phyloP scores from a whole-genome alignment of 2,329 filamentous ascomycete species.

The Chaetomiaceae sp. region DNA sequence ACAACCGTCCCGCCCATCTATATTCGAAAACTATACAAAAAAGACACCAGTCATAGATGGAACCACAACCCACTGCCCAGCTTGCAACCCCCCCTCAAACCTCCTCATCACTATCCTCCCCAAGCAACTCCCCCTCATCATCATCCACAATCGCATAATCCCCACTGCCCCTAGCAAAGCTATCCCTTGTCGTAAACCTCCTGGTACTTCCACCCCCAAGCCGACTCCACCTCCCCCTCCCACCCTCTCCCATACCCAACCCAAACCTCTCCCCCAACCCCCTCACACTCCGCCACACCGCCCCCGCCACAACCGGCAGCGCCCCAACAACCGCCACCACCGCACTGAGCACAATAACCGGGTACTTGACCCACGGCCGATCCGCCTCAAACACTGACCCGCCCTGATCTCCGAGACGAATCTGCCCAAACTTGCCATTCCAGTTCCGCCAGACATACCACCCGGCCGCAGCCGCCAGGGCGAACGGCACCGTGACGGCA shows the following conservation, averaged over 20 bases:
- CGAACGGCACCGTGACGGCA: constrained; percentile 72
- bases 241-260: constrained; percentile 31
- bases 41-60: not conserved
- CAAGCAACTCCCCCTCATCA: constrained; percentile 89
- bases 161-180: constrained; percentile 80
- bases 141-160: constrained; percentile 87
- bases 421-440: constrained; percentile 86
- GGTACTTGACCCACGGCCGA: constrained; percentile 74
- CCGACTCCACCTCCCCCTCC: constrained; percentile 49
- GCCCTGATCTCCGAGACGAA: constrained; percentile 74
- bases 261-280: constrained; percentile 47
- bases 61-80: not conserved
- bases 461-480: constrained; percentile 65
- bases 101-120: constrained; percentile 91
- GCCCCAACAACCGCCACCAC: constrained; percentile 55
- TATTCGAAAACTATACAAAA: not conserved
- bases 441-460: constrained; percentile 84
- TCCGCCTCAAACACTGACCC: constrained; percentile 57
- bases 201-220: constrained; percentile 52
- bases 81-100: constrained; percentile 40
- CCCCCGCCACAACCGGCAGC: constrained; percentile 66
- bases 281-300: constrained; percentile 64
- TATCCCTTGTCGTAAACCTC: constrained; percentile 81
- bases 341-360: constrained; percentile 68
- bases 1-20: not conserved